Evolutionary conservation across 495 filamentous ascomycete genomes (phyloP).

Genomic region (Aspergillus ostianus): DNA sequence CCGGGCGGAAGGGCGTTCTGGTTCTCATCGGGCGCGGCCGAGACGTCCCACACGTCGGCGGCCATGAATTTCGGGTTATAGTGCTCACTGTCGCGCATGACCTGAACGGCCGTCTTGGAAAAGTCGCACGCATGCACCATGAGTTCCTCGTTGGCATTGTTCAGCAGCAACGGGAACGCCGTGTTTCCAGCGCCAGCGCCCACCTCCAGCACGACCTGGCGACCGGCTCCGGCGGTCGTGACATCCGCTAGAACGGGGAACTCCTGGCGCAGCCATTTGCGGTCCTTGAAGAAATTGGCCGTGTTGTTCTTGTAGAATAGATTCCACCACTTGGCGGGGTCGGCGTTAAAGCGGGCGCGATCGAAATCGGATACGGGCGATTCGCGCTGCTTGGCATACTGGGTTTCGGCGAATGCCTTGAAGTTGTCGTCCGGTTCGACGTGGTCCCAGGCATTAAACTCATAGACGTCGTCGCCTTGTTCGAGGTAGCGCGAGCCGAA

Average conservation of each 20-base stretch:
- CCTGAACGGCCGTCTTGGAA: slow-evolving; percentile 82
- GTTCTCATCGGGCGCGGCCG: slow-evolving; percentile 46
- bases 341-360: slow-evolving; percentile 76
- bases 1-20: slow-evolving; percentile 63
- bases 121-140: slow-evolving; percentile 92
- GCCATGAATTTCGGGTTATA: slow-evolving; percentile 65
- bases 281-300: slow-evolving; percentile 96
- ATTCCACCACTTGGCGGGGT: slow-evolving; percentile 96
- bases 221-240: slow-evolving; percentile 60
- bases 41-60: slow-evolving; percentile 91
- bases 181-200: slow-evolving; percentile 97
- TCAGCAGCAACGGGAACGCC: slow-evolving; percentile 79
- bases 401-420: slow-evolving; percentile 73
- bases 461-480: slow-evolving; percentile 80
- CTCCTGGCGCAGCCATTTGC: slow-evolving; percentile 94
- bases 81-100: slow-evolving; percentile 72
- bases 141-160: slow-evolving; percentile 76
- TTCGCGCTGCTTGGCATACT: slow-evolving; percentile 78
- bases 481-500: slow-evolving; percentile 88
- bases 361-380: slow-evolving; percentile 86
- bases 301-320: slow-evolving; percentile 94
- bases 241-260: slow-evolving; percentile 79
- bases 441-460: slow-evolving; percentile 99
- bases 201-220: slow-evolving; percentile 73
- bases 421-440: slow-evolving; percentile 83